These are phyloP conservation scores for Sphagnum tenellum DNA, from an alignment of 225 moss, liverwort and hornwort genomes.

Conservation along the genomic window DNA sequence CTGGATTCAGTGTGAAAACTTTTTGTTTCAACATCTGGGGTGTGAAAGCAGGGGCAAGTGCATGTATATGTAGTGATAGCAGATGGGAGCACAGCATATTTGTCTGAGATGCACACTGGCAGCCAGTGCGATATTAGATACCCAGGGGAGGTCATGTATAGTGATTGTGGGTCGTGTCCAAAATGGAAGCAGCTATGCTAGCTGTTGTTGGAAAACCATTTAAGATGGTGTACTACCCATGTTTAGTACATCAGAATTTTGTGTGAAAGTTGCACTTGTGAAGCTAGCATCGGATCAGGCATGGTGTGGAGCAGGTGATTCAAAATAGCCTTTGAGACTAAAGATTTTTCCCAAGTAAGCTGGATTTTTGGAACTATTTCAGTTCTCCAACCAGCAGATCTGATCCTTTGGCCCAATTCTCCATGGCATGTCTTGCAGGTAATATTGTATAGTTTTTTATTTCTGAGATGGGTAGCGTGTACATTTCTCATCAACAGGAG, in stretches of 20 bases:
- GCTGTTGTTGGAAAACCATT: conserved; percentile 59
- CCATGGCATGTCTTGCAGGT: conserved; percentile 90
- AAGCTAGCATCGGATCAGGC: conserved; percentile 45
- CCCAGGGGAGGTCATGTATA: too few species aligned
- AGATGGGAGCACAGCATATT: too few species aligned
- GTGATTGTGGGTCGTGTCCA: too few species aligned
- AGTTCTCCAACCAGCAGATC: conserved; percentile 57
- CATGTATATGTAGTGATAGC: too few species aligned
- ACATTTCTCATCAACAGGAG: not conserved
- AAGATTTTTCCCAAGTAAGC: conserved; percentile 73
- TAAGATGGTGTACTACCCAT: conserved; percentile 75
- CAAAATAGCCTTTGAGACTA: conserved; percentile 88
- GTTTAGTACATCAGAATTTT: conserved; percentile 74
- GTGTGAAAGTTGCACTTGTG: conserved; percentile 65
- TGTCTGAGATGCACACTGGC: too few species aligned
- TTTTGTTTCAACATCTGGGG: too few species aligned
- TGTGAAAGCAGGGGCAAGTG: too few species aligned
- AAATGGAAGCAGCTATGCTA: conserved; percentile 62
- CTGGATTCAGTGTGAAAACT: too few species aligned
- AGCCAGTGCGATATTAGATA: too few species aligned
- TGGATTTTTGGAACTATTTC: conserved; percentile 80
- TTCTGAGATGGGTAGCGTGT: not conserved
- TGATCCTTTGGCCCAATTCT: conserved; percentile 55
- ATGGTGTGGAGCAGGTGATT: conserved; percentile 67
- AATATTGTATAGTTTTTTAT: conserved; percentile 1